These are phyloP conservation scores for Phialophora tarda DNA, from an alignment of 2,329 filamentous ascomycete species.

Conservation along the genomic window DNA sequence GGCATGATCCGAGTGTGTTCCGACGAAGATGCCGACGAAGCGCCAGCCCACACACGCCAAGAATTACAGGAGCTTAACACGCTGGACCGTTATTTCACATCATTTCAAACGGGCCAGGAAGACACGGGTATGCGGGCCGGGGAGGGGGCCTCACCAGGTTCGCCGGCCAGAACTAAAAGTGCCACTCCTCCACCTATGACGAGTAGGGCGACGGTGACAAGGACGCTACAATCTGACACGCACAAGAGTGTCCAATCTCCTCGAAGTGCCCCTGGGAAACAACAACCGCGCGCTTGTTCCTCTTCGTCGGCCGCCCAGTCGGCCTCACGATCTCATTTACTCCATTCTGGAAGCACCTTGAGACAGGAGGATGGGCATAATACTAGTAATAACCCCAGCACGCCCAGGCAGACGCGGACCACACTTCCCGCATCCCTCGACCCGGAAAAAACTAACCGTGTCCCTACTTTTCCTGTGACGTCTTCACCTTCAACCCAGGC, in stretches of 20 bases:
- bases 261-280: neutral
- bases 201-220: neutral
- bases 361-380: neutral
- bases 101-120: slow-evolving; percentile 19
- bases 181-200: neutral
- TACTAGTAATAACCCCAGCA: neutral
- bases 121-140: slow-evolving; percentile 1
- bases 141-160: neutral
- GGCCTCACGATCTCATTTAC: neutral
- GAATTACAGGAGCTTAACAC: slow-evolving; percentile 72
- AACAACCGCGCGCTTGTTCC: neutral
- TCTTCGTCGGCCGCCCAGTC: neutral
- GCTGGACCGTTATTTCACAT: slow-evolving; percentile 43
- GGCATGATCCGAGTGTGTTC: slow-evolving; percentile 74
- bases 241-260: neutral
- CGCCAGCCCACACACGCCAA: slow-evolving; percentile 62
- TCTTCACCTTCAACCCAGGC: neutral
- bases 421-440: neutral
- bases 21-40: slow-evolving; percentile 66
- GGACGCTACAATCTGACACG: slow-evolving; percentile 11
- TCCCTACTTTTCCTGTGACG: neutral
- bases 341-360: neutral
- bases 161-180: neutral
- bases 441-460: neutral
- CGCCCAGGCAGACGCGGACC: neutral